Conservation (phyloP, 2,329 filamentous ascomycete genomes). For the Hypocreales sp. region DNA sequence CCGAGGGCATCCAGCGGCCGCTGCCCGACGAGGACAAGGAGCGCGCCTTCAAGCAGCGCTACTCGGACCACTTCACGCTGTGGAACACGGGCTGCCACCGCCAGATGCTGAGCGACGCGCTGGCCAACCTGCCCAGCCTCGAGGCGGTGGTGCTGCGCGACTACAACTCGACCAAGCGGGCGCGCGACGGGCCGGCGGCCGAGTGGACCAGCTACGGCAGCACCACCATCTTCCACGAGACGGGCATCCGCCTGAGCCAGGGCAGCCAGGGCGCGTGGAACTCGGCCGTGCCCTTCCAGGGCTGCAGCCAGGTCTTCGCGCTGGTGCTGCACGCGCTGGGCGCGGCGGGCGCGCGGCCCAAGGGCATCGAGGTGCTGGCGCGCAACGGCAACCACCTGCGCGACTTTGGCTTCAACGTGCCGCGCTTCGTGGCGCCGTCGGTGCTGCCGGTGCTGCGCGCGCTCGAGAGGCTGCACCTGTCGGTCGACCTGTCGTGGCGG, state of each 20-base stretch:
- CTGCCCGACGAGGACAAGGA: constrained; percentile 4
- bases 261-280: constrained; percentile 3
- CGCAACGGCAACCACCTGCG: constrained; percentile 14
- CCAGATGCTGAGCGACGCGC: constrained; percentile 39
- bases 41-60: constrained; percentile 6
- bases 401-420: constrained; percentile 30
- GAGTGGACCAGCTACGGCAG: constrained; percentile 42
- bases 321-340: constrained; percentile 26
- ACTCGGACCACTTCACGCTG: constrained; percentile 13
- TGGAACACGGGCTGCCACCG: constrained; percentile 28
- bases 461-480: constrained; percentile 27
- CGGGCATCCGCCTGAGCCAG: constrained; percentile 10
- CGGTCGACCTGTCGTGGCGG: constrained; percentile 9
- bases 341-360: constrained; percentile 18
- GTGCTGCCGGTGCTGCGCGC: constrained; percentile 24
- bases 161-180: constrained; percentile 32
- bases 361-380: constrained; percentile 32
- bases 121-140: constrained; percentile 37
- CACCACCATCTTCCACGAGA: constrained; percentile 19
- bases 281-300: constrained; percentile 4
- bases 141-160: constrained; percentile 43
- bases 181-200: constrained; percentile 26
- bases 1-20: constrained; percentile 2
- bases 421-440: constrained; percentile 17
- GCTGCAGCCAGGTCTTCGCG: constrained; percentile 20